Evolutionary conservation across 805 yeast genomes (phyloP).

Genomic region (Tetrapisispora arboricola): DNA sequence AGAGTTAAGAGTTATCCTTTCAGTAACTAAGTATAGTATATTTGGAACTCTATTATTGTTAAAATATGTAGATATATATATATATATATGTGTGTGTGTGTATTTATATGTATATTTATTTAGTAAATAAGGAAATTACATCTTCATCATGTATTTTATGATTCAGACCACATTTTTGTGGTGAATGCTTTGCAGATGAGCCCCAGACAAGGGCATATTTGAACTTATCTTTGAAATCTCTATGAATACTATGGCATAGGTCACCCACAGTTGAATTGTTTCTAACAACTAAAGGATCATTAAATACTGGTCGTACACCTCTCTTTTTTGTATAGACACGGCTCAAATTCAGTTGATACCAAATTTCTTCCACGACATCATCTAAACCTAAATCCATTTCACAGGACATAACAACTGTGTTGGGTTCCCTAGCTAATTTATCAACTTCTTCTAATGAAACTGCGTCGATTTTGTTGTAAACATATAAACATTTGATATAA

Average conservation of each 20-base stretch:
- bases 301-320: slow-evolving; percentile 71
- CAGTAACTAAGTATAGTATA: no score
- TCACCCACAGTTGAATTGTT: slow-evolving; percentile 67
- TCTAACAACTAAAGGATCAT: slow-evolving; percentile 87
- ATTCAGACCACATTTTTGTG: slow-evolving; percentile 87
- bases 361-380: slow-evolving; percentile 84
- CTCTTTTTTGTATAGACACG: slow-evolving; percentile 83
- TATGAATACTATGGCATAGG: slow-evolving; percentile 84
- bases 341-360: slow-evolving; percentile 75
- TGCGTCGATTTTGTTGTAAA: slow-evolving; percentile 90
- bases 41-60: no score
- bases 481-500: slow-evolving; percentile 85
- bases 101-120: slow-evolving; percentile 31
- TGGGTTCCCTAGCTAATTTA: slow-evolving; percentile 81
- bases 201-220: slow-evolving; percentile 97
- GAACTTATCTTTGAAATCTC: slow-evolving; percentile 85
- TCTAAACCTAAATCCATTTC: slow-evolving; percentile 77
- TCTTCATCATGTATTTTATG: slow-evolving; percentile 88
- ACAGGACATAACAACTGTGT: slow-evolving; percentile 90
- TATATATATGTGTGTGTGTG: no score
- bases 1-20: no score
- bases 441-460: slow-evolving; percentile 93
- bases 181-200: slow-evolving; percentile 85
- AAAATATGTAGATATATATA: no score
- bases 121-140: slow-evolving; percentile 83